These are phyloP conservation scores for Oryza meyeriana DNA, from an alignment of 176 grass and related monocot genomes.

Conservation along the genomic window DNA sequence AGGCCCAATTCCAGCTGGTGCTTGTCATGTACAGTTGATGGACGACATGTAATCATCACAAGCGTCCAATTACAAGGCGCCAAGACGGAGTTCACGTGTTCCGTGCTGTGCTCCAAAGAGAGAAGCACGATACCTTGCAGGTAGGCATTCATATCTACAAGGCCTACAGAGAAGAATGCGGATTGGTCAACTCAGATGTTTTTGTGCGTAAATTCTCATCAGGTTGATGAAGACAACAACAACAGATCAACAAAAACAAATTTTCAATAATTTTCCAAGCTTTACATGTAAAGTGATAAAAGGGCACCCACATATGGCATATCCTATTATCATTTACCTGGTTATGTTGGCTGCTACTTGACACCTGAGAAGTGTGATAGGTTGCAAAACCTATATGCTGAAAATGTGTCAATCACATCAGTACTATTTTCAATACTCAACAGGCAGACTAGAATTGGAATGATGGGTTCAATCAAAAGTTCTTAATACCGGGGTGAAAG, in stretches of 20 bases:
- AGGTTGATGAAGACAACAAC: background rate
- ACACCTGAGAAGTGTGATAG: slow-evolving; percentile 15
- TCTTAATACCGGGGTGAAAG: slow-evolving; percentile 43
- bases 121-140: background rate
- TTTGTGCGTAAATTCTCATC: background rate
- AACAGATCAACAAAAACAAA: background rate
- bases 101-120: background rate
- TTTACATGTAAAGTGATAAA: background rate
- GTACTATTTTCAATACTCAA: background rate
- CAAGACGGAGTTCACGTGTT: background rate
- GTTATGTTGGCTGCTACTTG: slow-evolving; percentile 13
- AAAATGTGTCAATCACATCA: background rate
- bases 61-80: background rate
- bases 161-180: slow-evolving; percentile 1
- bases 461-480: background rate
- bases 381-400: slow-evolving; percentile 30
- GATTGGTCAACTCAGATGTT: background rate
- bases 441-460: background rate
- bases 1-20: background rate
- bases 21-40: background rate
- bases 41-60: background rate
- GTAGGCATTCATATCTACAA: slow-evolving; percentile 20
- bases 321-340: background rate
- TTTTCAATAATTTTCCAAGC: background rate
- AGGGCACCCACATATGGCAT: background rate